A percentile compares a stretch with the other conserved stretches of the same genome.
Evolutionary conservation across 306 rosid genomes (phyloP).

Genomic region (Betula pendula): DNA sequence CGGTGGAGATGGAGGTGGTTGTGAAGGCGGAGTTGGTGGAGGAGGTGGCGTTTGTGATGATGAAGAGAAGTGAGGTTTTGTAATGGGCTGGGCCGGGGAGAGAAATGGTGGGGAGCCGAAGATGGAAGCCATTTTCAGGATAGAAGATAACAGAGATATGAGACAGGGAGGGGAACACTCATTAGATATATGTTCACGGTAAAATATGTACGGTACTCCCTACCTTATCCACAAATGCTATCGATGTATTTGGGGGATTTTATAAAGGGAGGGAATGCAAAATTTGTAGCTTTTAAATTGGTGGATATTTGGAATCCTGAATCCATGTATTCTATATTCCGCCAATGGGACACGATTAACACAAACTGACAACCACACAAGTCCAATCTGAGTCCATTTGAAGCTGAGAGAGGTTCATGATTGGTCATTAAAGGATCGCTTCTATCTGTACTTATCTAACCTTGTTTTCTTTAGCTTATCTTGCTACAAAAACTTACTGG

Average conservation of each 20-base stretch:
- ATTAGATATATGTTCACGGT: too few species aligned
- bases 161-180: too few species aligned
- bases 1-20: conserved; percentile 51
- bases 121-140: conserved; percentile 68
- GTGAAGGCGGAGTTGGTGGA: conserved; percentile 45
- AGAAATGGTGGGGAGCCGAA: conserved; percentile 65
- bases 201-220: too few species aligned
- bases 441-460: background rate
- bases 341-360: too few species aligned
- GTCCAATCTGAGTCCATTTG: background rate
- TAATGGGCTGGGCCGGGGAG: conserved; percentile 58
- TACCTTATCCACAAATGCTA: too few species aligned
- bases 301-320: too few species aligned
- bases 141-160: background rate
- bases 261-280: too few species aligned
- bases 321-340: too few species aligned
- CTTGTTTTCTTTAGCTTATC: background rate
- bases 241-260: too few species aligned
- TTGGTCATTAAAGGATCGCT: background rate
- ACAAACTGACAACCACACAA: background rate
- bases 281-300: too few species aligned
- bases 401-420: background rate
- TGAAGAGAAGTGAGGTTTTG: conserved; percentile 62
- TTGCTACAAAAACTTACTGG: background rate
- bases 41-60: conserved; percentile 62